Evolutionary conservation across 129 eudicot genomes (phyloP).

Genomic region (Chrysanthemum seticuspe): DNA sequence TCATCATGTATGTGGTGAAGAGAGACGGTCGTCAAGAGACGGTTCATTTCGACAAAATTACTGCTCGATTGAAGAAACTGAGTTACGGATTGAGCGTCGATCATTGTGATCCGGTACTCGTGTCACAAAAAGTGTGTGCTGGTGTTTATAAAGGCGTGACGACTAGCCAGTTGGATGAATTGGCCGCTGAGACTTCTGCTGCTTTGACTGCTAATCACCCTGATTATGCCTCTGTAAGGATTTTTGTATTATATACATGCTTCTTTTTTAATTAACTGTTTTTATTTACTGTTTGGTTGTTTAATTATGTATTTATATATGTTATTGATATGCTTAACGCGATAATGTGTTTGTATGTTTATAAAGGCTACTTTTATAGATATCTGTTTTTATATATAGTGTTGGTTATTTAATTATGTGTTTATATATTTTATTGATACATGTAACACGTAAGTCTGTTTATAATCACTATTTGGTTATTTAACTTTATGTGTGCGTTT

Average conservation of each 20-base stretch:
- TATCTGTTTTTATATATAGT: too few relatives aligned
- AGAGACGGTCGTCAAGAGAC: slow-evolving; percentile 86
- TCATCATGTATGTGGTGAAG: slow-evolving; percentile 74
- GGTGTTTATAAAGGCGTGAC: slow-evolving; percentile 93
- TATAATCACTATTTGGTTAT: too few relatives aligned
- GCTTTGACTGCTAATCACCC: slow-evolving; percentile 90
- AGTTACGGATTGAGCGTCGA: slow-evolving; percentile 84
- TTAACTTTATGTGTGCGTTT: too few relatives aligned
- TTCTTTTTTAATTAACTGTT: too few relatives aligned
- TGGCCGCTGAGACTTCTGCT: slow-evolving; percentile 87
- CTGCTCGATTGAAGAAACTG: slow-evolving; percentile 82
- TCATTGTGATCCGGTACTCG: slow-evolving; percentile 86
- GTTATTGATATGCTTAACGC: too few relatives aligned
- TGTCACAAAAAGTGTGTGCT: slow-evolving; percentile 85
- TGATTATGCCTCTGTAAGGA: slow-evolving; percentile 79
- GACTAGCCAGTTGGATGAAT: slow-evolving; percentile 77
- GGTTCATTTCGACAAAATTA: slow-evolving; percentile 85
- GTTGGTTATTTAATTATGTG: too few relatives aligned
- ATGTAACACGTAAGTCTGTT: too few relatives aligned
- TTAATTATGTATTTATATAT: too few relatives aligned
- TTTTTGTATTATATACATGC: not conserved
- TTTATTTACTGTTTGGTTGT: too few relatives aligned
- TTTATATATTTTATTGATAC: too few relatives aligned
- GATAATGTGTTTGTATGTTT: not conserved
- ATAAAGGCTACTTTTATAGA: not conserved